Evolutionary conservation across 2,329 filamentous ascomycete genomes (phyloP).

Genomic region (Aureobasidium sp.): DNA sequence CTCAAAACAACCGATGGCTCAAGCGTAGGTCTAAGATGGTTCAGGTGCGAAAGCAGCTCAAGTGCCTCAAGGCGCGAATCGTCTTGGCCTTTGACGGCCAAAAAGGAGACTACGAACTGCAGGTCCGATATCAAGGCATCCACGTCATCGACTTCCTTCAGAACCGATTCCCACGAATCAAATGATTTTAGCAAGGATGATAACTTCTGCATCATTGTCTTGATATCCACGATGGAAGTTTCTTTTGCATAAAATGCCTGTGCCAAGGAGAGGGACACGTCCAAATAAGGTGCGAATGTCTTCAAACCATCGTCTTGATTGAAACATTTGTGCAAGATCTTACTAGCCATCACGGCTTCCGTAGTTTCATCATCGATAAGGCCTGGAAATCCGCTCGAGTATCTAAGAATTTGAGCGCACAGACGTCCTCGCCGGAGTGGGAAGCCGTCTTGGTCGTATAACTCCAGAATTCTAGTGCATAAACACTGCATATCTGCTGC

Average conservation of each 20-base stretch:
- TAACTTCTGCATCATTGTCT: conserved; percentile 27
- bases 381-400: conserved; percentile 21
- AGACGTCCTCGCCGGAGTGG: conserved; percentile 28
- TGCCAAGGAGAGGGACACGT: conserved; percentile 34
- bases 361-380: conserved; percentile 19
- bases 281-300: conserved; percentile 31
- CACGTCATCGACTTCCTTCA: conserved; percentile 43
- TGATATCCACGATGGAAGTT: conserved; percentile 24
- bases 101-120: conserved; percentile 48
- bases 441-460: conserved; percentile 20
- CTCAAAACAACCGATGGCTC: not conserved
- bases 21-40: not conserved
- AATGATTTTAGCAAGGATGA: not conserved
- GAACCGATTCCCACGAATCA: conserved; percentile 25
- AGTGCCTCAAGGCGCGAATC: conserved; percentile 23
- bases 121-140: conserved; percentile 46
- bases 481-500: not conserved
- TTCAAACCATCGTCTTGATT: conserved; percentile 30
- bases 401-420: conserved; percentile 20
- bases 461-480: conserved; percentile 17
- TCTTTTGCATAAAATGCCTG: conserved; percentile 33
- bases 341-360: conserved; percentile 15
- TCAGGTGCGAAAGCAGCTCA: not conserved
- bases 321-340: conserved; percentile 16
- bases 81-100: conserved; percentile 51